phyloP scores from a whole-genome alignment of 768 basidiomycete species.

The Pleurotus citrinopileatus region DNA sequence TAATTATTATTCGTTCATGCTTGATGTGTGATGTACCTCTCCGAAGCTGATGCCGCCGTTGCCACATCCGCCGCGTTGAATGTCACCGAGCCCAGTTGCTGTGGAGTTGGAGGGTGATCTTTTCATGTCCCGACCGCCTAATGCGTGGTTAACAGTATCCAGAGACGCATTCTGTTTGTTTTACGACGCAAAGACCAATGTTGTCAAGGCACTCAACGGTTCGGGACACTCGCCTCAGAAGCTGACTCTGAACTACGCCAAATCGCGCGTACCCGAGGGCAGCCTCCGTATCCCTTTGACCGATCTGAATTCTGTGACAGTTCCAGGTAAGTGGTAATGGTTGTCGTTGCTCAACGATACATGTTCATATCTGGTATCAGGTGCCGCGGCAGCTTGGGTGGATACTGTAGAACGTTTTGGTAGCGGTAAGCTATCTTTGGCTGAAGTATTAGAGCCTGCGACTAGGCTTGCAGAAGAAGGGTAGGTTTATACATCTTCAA shows the following conservation, averaged over 20 bases:
- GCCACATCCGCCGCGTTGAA: conserved; percentile 92
- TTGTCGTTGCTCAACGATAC: neutral
- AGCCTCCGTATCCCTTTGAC: conserved; percentile 63
- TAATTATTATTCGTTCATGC: neutral
- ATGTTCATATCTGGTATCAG: conserved; percentile 29
- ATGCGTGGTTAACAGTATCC: conserved; percentile 9
- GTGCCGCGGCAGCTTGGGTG: conserved; percentile 94
- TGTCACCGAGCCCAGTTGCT: conserved; percentile 83
- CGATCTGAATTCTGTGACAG: conserved; percentile 89
- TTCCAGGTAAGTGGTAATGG: conserved; percentile 61
- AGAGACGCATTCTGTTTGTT: conserved; percentile 93
- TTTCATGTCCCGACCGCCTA: conserved; percentile 13
- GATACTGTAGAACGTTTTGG: conserved; percentile 86
- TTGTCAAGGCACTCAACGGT: conserved; percentile 87
- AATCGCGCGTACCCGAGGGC: conserved; percentile 65
- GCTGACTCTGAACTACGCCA: conserved; percentile 71
- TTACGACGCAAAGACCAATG: conserved; percentile 80
- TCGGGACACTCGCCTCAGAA: conserved; percentile 85
- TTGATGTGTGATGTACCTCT: neutral
- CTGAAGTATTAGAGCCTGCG: conserved; percentile 83
- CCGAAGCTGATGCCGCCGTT: conserved; percentile 86
- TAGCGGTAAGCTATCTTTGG: conserved; percentile 58
- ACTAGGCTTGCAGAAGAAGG: conserved; percentile 91
- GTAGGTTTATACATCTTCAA: conserved; percentile 33
- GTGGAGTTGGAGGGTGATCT: conserved; percentile 88